Percentiles rank a stretch among this genome's conserved stretches.
Conservation (phyloP, 2,329 filamentous ascomycete species). For the Verticillium longisporum region DNA sequence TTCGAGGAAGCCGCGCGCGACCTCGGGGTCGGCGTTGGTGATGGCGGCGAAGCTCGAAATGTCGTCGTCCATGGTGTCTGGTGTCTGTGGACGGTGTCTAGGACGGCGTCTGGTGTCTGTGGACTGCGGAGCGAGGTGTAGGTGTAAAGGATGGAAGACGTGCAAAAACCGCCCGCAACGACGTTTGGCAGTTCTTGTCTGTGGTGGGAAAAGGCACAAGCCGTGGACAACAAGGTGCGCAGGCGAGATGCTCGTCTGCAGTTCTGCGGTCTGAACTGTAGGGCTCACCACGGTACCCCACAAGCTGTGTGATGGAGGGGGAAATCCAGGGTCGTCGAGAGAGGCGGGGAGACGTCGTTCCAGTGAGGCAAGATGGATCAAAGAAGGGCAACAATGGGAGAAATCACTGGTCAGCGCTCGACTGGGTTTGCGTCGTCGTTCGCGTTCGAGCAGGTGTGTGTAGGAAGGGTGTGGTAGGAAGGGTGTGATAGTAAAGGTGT, state of each 20-base stretch:
- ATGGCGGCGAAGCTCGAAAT: constrained; percentile 75
- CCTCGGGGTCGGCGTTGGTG: constrained; percentile 65
- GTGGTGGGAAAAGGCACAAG: background rate
- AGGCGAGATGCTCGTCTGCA: background rate
- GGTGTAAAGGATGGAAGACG: background rate
- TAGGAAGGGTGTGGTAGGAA: background rate
- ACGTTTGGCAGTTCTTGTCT: background rate
- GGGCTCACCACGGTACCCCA: background rate
- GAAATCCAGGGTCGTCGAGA: background rate
- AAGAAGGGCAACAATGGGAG: background rate
- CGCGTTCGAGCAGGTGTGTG: background rate
- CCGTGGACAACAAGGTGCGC: background rate
- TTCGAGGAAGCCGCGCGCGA: constrained; percentile 76
- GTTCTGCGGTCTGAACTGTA: background rate
- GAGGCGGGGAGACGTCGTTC: background rate
- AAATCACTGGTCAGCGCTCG: background rate
- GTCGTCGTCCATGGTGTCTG: constrained; percentile 57
- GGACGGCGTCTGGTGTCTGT: background rate
- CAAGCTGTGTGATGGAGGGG: background rate
- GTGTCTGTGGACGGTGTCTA: too few relatives aligned
- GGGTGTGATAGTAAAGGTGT: too few relatives aligned
- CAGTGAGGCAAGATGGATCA: background rate
- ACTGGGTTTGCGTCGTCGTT: background rate
- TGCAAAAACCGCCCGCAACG: background rate
- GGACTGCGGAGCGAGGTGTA: background rate